Evolutionary conservation across 2,329 filamentous ascomycete species (phyloP).

Genomic region (Xylaria sp.): DNA sequence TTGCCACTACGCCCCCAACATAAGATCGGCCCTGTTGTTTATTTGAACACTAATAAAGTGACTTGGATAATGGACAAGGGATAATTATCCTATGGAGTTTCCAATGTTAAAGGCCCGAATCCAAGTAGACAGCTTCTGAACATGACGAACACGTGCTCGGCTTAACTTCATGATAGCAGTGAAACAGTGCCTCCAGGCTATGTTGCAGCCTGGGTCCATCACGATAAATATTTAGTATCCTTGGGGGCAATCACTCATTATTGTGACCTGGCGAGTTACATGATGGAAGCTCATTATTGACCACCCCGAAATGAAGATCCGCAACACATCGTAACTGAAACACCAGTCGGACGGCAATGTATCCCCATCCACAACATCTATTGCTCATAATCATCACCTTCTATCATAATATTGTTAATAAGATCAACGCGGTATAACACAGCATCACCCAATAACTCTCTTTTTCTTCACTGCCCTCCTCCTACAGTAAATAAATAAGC

Average conservation of each 20-base stretch:
- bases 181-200: background rate
- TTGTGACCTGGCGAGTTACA: slow-evolving; percentile 12
- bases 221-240: slow-evolving; percentile 17
- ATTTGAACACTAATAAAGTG: background rate
- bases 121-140: background rate
- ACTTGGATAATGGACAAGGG: background rate
- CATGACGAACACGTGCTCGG: background rate
- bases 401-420: background rate
- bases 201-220: slow-evolving; percentile 17
- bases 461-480: background rate
- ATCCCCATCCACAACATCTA: background rate
- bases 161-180: slow-evolving; percentile 5
- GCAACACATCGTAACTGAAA: background rate
- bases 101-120: background rate
- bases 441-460: background rate
- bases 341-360: background rate
- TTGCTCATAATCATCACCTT: background rate
- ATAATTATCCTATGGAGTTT: background rate
- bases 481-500: slow-evolving; percentile 30
- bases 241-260: slow-evolving; percentile 22
- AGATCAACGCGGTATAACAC: background rate
- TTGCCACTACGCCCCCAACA: slow-evolving; percentile 12
- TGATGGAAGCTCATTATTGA: background rate
- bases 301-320: slow-evolving; percentile 17
- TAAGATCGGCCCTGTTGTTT: background rate